Evolutionary conservation across 2,329 filamentous ascomycete species (phyloP).

Genomic region (Samsoniella hepiali): DNA sequence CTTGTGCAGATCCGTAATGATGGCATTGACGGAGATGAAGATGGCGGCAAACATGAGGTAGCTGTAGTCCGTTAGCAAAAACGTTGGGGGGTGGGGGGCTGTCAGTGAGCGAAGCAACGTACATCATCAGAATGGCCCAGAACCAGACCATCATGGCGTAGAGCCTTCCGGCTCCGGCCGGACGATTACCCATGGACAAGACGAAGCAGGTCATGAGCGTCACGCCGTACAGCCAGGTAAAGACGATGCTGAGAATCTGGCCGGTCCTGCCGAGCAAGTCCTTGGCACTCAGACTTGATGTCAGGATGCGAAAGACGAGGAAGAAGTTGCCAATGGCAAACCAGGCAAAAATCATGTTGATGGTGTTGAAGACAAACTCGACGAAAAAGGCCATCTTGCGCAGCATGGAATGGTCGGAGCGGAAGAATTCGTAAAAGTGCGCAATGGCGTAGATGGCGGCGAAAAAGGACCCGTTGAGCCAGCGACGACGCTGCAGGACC

Average conservation of each 20-base stretch:
- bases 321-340: slow-evolving; percentile 99
- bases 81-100: too few relatives aligned
- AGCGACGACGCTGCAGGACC: slow-evolving; percentile 91
- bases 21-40: slow-evolving; percentile 86
- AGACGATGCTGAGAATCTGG: slow-evolving; percentile 78
- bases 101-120: slow-evolving; percentile 36
- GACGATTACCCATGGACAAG: slow-evolving; percentile 87
- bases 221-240: slow-evolving; percentile 93
- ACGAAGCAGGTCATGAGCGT: slow-evolving; percentile 94
- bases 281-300: slow-evolving; percentile 70
- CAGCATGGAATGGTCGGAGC: slow-evolving; percentile 82
- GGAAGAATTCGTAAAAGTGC: slow-evolving; percentile 95
- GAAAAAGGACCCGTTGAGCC: slow-evolving; percentile 98
- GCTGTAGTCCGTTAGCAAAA: slow-evolving; percentile 38
- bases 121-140: slow-evolving; percentile 94
- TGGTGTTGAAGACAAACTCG: slow-evolving; percentile 90
- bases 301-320: slow-evolving; percentile 95
- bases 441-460: slow-evolving; percentile 92
- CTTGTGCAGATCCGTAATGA: slow-evolving; percentile 65
- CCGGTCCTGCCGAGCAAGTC: slow-evolving; percentile 73
- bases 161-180: slow-evolving; percentile 86
- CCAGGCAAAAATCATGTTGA: slow-evolving; percentile 98
- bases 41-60: slow-evolving; percentile 94
- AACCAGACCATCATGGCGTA: slow-evolving; percentile 99
- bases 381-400: slow-evolving; percentile 87